These are phyloP conservation scores for Ophiostoma sp. DNA, from an alignment of 2,329 filamentous ascomycete species.

Conservation along the genomic window DNA sequence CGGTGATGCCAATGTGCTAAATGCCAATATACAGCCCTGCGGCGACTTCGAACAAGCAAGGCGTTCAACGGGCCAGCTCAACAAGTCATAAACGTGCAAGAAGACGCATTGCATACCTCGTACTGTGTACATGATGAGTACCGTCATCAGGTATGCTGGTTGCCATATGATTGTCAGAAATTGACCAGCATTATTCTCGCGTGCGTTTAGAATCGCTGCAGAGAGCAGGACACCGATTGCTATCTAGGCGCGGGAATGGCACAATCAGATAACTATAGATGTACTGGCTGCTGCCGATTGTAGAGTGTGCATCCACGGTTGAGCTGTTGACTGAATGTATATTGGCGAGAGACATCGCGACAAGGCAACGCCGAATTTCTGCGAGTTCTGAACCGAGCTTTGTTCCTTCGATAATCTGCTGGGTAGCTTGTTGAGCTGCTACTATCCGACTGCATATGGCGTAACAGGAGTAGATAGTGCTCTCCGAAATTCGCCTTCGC, in stretches of 20 bases:
- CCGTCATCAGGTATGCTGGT: too few relatives aligned
- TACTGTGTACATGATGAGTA: too few relatives aligned
- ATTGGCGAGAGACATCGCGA: not conserved
- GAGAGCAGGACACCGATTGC: not conserved
- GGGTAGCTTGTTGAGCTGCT: not conserved
- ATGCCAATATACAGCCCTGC: not conserved
- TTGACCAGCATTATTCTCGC: not conserved
- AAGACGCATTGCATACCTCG: not conserved
- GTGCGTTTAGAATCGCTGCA: not conserved
- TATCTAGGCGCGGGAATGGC: not conserved
- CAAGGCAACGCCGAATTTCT: not conserved
- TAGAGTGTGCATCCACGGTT: not conserved
- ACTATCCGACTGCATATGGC: not conserved
- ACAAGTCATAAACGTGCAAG: not conserved
- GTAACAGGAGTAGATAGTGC: not conserved
- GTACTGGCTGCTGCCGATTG: not conserved
- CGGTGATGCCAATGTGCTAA: not conserved
- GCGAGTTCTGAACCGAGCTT: not conserved
- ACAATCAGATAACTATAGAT: not conserved
- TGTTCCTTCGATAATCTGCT: not conserved
- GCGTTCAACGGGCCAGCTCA: not conserved
- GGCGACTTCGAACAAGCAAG: not conserved
- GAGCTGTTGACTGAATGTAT: not conserved
- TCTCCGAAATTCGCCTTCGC: not conserved
- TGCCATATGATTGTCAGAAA: too few relatives aligned